Percentiles rank a stretch among this genome's conserved stretches.
Conservation (phyloP, 495 filamentous ascomycete species). For the Penicillium paxilli region DNA sequence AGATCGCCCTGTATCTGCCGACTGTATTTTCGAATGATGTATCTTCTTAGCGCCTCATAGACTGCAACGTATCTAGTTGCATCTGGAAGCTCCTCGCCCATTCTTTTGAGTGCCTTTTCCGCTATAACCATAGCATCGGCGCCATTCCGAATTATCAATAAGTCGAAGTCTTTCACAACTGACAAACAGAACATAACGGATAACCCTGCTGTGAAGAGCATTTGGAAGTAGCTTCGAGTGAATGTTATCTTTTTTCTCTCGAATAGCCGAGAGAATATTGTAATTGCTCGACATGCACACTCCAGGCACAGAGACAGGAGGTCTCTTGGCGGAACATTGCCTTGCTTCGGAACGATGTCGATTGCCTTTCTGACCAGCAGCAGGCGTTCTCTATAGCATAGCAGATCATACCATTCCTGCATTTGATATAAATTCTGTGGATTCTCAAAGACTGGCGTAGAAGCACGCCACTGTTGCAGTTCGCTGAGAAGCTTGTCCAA, state of each 20-base stretch:
- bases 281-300: conserved; percentile 20
- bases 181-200: conserved; percentile 30
- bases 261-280: conserved; percentile 23
- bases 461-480: conserved; percentile 21
- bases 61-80: conserved; percentile 26
- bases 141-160: conserved; percentile 6
- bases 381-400: conserved; percentile 22
- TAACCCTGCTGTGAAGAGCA: conserved; percentile 25
- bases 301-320: conserved; percentile 22
- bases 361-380: conserved; percentile 25
- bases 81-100: conserved; percentile 24
- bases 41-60: conserved; percentile 22
- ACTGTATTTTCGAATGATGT: conserved; percentile 21
- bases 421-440: conserved; percentile 23
- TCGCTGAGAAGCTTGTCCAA: conserved; percentile 21
- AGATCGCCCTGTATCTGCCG: no score
- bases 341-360: conserved; percentile 25
- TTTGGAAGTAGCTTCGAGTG: conserved; percentile 33
- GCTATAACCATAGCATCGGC: conserved; percentile 13
- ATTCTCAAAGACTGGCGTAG: conserved; percentile 15
- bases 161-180: conserved; percentile 15
- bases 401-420: conserved; percentile 30
- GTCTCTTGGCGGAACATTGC: conserved; percentile 20
- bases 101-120: conserved; percentile 15
- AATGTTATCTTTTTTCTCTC: conserved; percentile 22